A percentile compares a stretch with the other conserved stretches of the same genome.
These are phyloP conservation scores for Pseudodiploospora longispora DNA, from an alignment of 2,329 filamentous ascomycete species.

Conservation along the genomic window DNA sequence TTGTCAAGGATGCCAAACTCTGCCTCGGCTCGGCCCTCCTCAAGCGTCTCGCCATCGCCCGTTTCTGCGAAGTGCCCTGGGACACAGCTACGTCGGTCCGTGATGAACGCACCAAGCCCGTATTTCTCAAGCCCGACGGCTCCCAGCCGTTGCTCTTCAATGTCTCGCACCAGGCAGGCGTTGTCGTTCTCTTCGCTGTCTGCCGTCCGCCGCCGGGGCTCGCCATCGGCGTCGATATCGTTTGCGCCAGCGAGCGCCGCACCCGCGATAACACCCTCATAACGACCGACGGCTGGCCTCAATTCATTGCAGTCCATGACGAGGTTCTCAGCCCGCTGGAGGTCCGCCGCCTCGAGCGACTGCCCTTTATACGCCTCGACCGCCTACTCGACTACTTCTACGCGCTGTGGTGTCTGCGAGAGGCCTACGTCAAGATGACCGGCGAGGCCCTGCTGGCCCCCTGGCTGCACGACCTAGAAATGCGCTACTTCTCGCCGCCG, in stretches of 20 bases:
- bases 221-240: conserved; percentile 66
- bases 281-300: conserved; percentile 49
- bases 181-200: conserved; percentile 59
- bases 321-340: conserved; percentile 62
- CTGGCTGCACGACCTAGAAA: conserved; percentile 66
- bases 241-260: conserved; percentile 63
- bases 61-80: conserved; percentile 54
- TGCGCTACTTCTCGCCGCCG: conserved; percentile 54
- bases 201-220: conserved; percentile 21
- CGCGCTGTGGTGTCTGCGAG: conserved; percentile 69
- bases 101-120: conserved; percentile 46
- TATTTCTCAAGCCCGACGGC: conserved; percentile 41
- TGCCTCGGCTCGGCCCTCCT: conserved; percentile 63
- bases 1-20: conserved; percentile 67
- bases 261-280: conserved; percentile 53
- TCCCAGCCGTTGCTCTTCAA: conserved; percentile 57
- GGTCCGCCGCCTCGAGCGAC: conserved; percentile 49
- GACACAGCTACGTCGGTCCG: conserved; percentile 46
- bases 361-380: conserved; percentile 31
- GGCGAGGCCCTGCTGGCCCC: conserved; percentile 67
- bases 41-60: conserved; percentile 61
- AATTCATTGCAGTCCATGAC: conserved; percentile 63
- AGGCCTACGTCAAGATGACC: conserved; percentile 77
- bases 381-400: conserved; percentile 64
- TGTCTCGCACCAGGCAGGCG: conserved; percentile 68